Evolutionary conservation across 1,284 basidiomycete genomes (phyloP), one percentile per base, ranked within the genome.

Genomic region (Ustilago bromivora): DNA sequence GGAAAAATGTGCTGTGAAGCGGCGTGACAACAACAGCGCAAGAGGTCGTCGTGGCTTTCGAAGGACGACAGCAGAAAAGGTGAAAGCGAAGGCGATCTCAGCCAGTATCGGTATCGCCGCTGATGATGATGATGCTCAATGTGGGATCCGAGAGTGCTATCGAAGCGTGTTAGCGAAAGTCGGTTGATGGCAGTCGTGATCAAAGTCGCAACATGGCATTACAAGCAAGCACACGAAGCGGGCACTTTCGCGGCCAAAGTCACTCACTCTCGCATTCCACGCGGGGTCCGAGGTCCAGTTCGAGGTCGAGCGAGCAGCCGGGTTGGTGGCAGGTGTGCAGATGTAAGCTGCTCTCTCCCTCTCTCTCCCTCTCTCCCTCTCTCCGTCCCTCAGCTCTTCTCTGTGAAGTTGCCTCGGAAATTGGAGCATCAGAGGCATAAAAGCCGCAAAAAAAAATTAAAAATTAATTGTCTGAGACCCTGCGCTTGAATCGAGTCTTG

Each of bases 361-460:
- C n/a, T n/a, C n/a, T n/a, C n/a, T n/a, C n/a, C n/a, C n/a, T n/a
- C 32, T 32, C 12, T 53, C 8, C 4, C 5, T 53, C 31, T 8
- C 34, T n/a, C 10, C 51, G 23, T 28, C 23, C 23, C 23, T 28
- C 23, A 28, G 23, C 23, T 28, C 23, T 28, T 28, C 0, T 3
- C 2, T 23, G 23, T 23, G 23, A 23, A 23, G 23, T 53, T 36
- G 32, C 31, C 36, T 19, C 31, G 32, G 23, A 35, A 31, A n/a
- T 54, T 36, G 32, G 7, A 35, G 6, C 32, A 4, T 23, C 32
- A 19, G 17, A 10, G 59, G 66, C 65, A 28, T 56, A 66, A 66
- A 66, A 57, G 65, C 65, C 65, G 65, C 65, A 60, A 41, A 31
- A 31, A 31, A 28, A 12, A 19, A 19, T 19, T 19, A 19, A 19